Evolutionary conservation across 202 grass and related monocot genomes (phyloP), one percentile per base, ranked within the genome.

Genomic region (Saccharum hybrid): DNA sequence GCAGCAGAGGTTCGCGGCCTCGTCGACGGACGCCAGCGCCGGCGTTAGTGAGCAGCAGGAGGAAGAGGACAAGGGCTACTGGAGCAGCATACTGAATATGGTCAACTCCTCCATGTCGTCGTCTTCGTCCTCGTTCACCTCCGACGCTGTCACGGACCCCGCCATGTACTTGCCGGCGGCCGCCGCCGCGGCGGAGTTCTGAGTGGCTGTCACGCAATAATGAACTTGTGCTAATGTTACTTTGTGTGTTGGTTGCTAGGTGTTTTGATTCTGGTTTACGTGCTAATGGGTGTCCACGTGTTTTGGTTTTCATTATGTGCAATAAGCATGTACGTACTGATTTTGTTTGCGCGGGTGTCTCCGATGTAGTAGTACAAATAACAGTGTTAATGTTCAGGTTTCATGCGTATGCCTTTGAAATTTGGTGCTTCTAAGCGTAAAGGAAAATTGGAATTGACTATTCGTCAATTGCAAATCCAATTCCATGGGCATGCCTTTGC

Each of bases 101-200:
- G 87, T 82, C 48, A 84, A 88, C 85, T 85, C 87, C 14, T 92
- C 87, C 76, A 62, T 86, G 77, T 87, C 87, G 12, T 79, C 83
- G 28, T 72, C 78, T 2, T 79, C 83, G 10, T 74, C 86, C 7
- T 80, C 90, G 1, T 33, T 92, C 70, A 62, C 73, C 0, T 78
- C 83, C 38, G 79, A 86, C 16, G 40, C 57, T 5, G 88, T 83
- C 59, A 39, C 46, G 18, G 78, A 71, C 66, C 59, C 60, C 39
- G 66, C 14, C 19, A 67, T 66, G 38, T 86, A 78, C 83, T 72
- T 68, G 49, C 68, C 74, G 57, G 14, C 14, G 15, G 28, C 28
- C 28, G 7, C 22, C 45, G 10, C 33, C 71, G n/a, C 64, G 39
- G 48, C 46, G 18, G 83, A 79, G 31, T 79, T 90, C 88, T 86